A percentile compares a stretch with the other conserved stretches of the same genome.
These are phyloP conservation scores for Cutaneotrichosporon sp. DNA, from an alignment of 1,284 basidiomycete genomes.

Conservation along the genomic window DNA sequence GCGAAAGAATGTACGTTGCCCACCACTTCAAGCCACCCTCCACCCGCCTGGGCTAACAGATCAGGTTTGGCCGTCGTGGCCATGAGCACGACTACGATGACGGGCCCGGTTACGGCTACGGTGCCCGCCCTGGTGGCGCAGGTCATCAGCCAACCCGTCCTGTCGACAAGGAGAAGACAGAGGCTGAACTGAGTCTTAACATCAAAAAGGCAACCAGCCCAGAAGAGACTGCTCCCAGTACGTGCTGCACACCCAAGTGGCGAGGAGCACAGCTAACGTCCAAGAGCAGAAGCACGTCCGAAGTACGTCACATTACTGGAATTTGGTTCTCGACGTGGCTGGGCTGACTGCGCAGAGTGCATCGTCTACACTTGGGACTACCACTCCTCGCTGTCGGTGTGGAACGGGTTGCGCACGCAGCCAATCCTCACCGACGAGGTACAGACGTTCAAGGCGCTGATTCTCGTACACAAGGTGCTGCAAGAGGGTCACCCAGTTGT, in stretches of 20 bases:
- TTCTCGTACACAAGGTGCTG: slow-evolving; percentile 90
- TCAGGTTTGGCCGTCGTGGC: slow-evolving; percentile 30
- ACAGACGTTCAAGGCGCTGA: slow-evolving; percentile 92
- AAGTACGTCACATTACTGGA: slow-evolving; percentile 62
- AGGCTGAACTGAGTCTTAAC: slow-evolving; percentile 81
- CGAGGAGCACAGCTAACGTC: slow-evolving; percentile 11
- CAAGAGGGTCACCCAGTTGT: slow-evolving; percentile 93
- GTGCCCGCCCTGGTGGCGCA: slow-evolving; percentile 25
- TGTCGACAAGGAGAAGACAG: slow-evolving; percentile 93
- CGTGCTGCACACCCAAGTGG: slow-evolving; percentile 9
- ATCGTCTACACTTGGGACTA: slow-evolving; percentile 99
- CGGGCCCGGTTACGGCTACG: slow-evolving; percentile 28
- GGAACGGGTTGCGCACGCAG: slow-evolving; percentile 89
- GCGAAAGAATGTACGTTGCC: background rate
- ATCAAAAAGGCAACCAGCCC: slow-evolving; percentile 95
- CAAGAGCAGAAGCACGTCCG: slow-evolving; percentile 94
- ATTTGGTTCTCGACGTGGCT: too few relatives aligned
- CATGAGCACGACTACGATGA: slow-evolving; percentile 38
- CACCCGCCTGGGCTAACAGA: too few relatives aligned
- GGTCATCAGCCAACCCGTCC: slow-evolving; percentile 84
- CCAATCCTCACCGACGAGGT: slow-evolving; percentile 92
- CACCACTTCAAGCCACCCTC: background rate
- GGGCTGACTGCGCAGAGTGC: slow-evolving; percentile 59
- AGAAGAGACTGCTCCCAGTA: slow-evolving; percentile 70
- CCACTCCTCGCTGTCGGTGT: slow-evolving; percentile 92